Evolutionary conservation across 805 yeast species (phyloP), one percentile per base, ranked within the genome.

Genomic region (Lachancea cidri): DNA sequence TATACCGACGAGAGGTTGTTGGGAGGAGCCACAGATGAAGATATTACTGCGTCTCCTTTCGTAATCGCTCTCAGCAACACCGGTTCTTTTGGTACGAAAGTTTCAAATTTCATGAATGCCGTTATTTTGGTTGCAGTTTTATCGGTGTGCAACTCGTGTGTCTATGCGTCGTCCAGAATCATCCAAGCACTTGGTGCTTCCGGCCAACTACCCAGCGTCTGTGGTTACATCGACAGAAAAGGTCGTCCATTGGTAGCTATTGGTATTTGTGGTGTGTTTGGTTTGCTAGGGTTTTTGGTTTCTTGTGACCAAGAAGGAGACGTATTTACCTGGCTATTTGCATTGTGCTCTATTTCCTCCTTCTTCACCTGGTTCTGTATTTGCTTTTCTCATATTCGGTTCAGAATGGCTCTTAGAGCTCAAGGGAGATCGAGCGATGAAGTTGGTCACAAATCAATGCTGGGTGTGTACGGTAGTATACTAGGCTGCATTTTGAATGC

Each of bases 351-450:
- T 46, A 67, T 85, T 48, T 78, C 88, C 1, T 79, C 88, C n/a
- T 69, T 84, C 45, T 77, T 83, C 64, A 80, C 86, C 27, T 85
- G 95, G 95, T 82, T 81, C 38, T 75, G 86, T 5, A 79, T 84
- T 48, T 79, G 83, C 55, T 64, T 74, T 32, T 76, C 81, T 34
- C 89, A 82, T 55, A 65, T 85, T 38, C 70, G 89, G 51, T 83
- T 82, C 66, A 79, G 86, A 54, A 50, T 69, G 41, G 83, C 81
- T 6, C 43, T 71, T 48, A 57, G 57, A n/a, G 64, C 52, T 7
- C 81, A 79, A 60, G 81, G 81, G 29, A 70, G 82, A 56, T 52
- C 64, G 8, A 64, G 75, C 14, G 74, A 71, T 36, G 84, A 81
- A 56, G 66, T 83, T 39, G 71, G 76, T 1, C 82, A 72, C 63